Conservation (phyloP, 345 rosid genomes). For the Reutealis trisperma region DNA sequence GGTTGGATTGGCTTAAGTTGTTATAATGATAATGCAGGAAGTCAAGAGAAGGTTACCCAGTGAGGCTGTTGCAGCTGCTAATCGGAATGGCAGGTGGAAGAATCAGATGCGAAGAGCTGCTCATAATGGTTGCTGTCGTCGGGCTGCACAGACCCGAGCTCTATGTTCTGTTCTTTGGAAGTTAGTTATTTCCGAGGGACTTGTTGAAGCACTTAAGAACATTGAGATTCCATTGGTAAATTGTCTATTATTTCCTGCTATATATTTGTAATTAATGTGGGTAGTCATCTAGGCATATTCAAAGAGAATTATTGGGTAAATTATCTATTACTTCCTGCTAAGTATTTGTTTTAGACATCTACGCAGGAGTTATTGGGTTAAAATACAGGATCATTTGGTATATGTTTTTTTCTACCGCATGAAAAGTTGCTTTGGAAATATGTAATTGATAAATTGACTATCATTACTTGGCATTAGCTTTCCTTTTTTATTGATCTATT, state of each 20-base stretch:
- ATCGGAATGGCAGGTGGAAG: conserved; percentile 86
- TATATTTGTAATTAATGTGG: not conserved
- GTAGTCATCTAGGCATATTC: not conserved
- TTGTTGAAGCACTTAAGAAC: conserved; percentile 54
- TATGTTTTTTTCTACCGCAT: no score
- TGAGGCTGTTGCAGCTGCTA: conserved; percentile 88
- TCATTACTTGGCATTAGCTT: not conserved
- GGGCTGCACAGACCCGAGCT: conserved; percentile 85
- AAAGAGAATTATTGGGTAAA: not conserved
- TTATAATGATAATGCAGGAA: conserved; percentile 54
- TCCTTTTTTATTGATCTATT: not conserved
- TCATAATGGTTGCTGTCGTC: conserved; percentile 93
- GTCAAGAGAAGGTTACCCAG: conserved; percentile 78
- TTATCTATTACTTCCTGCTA: no score
- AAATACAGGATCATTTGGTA: no score
- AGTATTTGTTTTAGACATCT: not conserved
- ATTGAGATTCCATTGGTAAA: conserved; percentile 89
- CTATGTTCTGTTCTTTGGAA: conserved; percentile 82
- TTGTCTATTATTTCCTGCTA: conserved; percentile 21
- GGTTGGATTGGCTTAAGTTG: conserved; percentile 27
- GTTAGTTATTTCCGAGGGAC: conserved; percentile 71
- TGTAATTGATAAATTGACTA: not conserved
- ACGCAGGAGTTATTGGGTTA: not conserved
- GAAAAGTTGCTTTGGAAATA: not conserved
- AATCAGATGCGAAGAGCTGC: conserved; percentile 94